Base-by-base conservation (phyloP, 2,329 filamentous ascomycete species). In the Lithohypha guttulata region DNA sequence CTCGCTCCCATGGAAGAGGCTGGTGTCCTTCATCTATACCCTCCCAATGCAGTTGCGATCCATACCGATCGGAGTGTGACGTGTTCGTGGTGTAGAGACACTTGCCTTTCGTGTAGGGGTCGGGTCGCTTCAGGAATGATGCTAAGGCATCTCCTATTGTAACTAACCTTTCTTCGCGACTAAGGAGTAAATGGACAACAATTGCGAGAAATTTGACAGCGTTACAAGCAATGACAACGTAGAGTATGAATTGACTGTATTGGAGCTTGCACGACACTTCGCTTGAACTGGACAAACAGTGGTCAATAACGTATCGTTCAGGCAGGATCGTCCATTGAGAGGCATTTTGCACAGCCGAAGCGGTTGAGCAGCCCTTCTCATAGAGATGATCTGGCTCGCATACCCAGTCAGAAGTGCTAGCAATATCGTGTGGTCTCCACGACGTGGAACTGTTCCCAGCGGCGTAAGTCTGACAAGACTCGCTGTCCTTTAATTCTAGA, bases 131-230 rank as follows among this genome's bases (percentile, higher is more conserved):
- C 3, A 56, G 31, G 23, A 56, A 57, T 1, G 51, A 56, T 8
- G 52, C 48, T 6, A 56, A 28, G 1, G 54, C 55, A 39, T 57
- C 55, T 2, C 54, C 53, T 19, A 48, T 20, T 2, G 52, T 57
- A 10, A 55, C 44, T 1, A 60, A 39, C 2, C 55, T 48, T 6
- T 34, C 13, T 5, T 46, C 39, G 9, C 17, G 4, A 19, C 4
- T 14, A 8, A 41, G 38, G 11, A 47, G 13, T 5, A 40, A 30
- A 10, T 44, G 38, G 19, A 41, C 34, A 13, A 41, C 22, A 42
- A 51, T 50, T 8, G 31, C 30, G 29, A 39, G 17, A 14, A 42
- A 18, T 34, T 51, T 51, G 28, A 43, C 13, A n/a, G 29, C 23
- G 33, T 50, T 50, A 36, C 41, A 46, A n/a, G 27, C 33, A 5